Evolutionary conservation across 805 yeast genomes (phyloP), one percentile per base, ranked within the genome.

Genomic region (Candida vaughaniae): DNA sequence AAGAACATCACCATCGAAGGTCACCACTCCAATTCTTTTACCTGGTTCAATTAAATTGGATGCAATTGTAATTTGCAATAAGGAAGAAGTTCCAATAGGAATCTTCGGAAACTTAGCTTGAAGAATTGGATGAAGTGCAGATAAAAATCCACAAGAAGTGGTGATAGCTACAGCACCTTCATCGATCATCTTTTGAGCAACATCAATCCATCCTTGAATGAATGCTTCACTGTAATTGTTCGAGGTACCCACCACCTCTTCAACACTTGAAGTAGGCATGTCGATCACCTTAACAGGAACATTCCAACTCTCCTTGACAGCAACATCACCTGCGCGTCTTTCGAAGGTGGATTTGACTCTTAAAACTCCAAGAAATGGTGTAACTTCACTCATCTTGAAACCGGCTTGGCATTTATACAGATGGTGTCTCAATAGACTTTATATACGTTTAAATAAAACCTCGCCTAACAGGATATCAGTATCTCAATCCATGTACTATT

Each of bases 101-200:
- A 60, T 52, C 5, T 10, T 16, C 6, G 47, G 41, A 19, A 51
- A 47, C 36, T 41, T 39, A 1, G 41, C 42, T 2, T 52, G 44
- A 6, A 60, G 22, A 12, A 55, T 42, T 8, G 43, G 20, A 30
- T 62, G 66, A 14, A 54, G 43, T 26, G 56, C 58, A 2, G 64
- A 61, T 3, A 62, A 46, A 39, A 61, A 62, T 9, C 66, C 66
- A 46, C 66, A 62, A 2, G 65, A 57, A 4, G 66, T 59, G 16
- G 58, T 52, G 10, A 58, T 44, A 12, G 64, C 66, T 35, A 57
- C 42, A 6, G 63, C 63, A 7, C 68, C 68, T 27, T 52, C 48
- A 0, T 47, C 45, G 10, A 49, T 51, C 9, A 60, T 37, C n/a
- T 38, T 43, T 12, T 48, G 31, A 20, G 56, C 52, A 4, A 59